Base-by-base conservation (phyloP, 1,284 basidiomycete species). In the Ceratobasidium sp. region DNA sequence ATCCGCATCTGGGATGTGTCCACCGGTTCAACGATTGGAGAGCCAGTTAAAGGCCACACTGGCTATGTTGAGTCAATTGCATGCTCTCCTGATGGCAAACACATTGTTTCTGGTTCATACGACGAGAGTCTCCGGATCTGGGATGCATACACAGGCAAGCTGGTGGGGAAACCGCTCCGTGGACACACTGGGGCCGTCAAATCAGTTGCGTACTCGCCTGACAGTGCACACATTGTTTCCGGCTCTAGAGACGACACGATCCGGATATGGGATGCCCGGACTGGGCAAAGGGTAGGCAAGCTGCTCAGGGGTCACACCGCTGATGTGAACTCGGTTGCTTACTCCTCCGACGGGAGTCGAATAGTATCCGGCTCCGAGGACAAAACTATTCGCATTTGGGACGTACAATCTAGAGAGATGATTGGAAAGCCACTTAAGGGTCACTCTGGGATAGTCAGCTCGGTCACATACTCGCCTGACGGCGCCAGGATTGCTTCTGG, bases 311-410 rank as follows among this genome's bases (percentile, higher is more conserved):
- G 39, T 24, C 24, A 46, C 43, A 22, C 11, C n/a, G 27, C 19
- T 24, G n/a, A 4, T 22, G 27, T 66, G 6, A 66, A 16, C 46
- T 24, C 63, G 34, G 63, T 66, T 24, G 63, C 63, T 19, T 66
- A 24, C 34, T 66, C 63, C 0, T 43, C 41, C 13, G 46, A 51
- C 27, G 27, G 63, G 16, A 11, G 19, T 5, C 14, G 6, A 5
- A 31, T 74, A 31, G 59, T 37, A 16, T 74, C 71, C 31, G 71
- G 59, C 9, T 74, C 71, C 11, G 14, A 37, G 16, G 66, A 71
- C 43, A 22, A 64, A 16, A 51, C 58, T 7, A 51, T 74, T 43
- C 31, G 48, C 19, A 27, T 64, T 22, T 74, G 71, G 71, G 53
- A 56, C 16, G 16, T 16, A 14, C 24, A 27, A 22, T n/a, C n/a